These are phyloP conservation scores for Penicillium sp. DNA, from an alignment of 2,329 filamentous ascomycete genomes.

Conservation along the genomic window DNA sequence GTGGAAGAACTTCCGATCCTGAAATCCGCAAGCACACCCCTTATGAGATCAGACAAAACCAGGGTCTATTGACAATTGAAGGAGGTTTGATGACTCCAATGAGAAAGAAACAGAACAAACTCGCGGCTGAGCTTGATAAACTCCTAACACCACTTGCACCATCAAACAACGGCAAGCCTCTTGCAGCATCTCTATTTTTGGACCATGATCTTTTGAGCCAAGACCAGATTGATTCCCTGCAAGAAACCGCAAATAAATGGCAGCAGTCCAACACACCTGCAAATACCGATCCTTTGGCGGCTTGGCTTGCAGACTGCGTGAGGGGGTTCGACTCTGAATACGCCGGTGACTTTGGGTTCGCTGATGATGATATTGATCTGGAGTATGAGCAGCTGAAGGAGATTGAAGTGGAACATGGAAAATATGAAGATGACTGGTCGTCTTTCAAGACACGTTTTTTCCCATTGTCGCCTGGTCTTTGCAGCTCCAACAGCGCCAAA, in stretches of 20 bases:
- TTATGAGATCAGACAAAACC: slow-evolving; percentile 56
- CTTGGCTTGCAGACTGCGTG: slow-evolving; percentile 60
- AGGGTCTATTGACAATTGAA: slow-evolving; percentile 34
- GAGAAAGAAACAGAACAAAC: slow-evolving; percentile 42
- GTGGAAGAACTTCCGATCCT: slow-evolving; percentile 66
- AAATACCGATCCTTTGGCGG: slow-evolving; percentile 43
- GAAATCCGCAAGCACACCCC: slow-evolving; percentile 67
- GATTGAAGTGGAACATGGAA: slow-evolving; percentile 57
- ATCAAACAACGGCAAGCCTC: slow-evolving; percentile 41
- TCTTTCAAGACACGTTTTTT: slow-evolving; percentile 50
- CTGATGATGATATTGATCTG: slow-evolving; percentile 60
- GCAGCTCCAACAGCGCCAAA: slow-evolving; percentile 20
- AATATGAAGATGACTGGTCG: slow-evolving; percentile 57
- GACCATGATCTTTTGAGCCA: slow-evolving; percentile 59
- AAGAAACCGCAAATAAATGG: slow-evolving; percentile 48
- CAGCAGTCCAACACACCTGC: slow-evolving; percentile 27
- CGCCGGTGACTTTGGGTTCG: slow-evolving; percentile 51
- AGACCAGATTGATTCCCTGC: slow-evolving; percentile 63
- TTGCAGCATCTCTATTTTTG: slow-evolving; percentile 57
- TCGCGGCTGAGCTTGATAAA: slow-evolving; percentile 44
- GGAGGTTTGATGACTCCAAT: slow-evolving; percentile 46
- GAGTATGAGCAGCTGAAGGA: slow-evolving; percentile 63
- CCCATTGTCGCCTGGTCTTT: slow-evolving; percentile 45
- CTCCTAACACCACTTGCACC: slow-evolving; percentile 46
- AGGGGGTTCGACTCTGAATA: slow-evolving; percentile 48